A percentile compares a stretch with the other conserved stretches of the same genome.
Conservation (phyloP, 306 rosid genomes). For the Malus sieversii region DNA sequence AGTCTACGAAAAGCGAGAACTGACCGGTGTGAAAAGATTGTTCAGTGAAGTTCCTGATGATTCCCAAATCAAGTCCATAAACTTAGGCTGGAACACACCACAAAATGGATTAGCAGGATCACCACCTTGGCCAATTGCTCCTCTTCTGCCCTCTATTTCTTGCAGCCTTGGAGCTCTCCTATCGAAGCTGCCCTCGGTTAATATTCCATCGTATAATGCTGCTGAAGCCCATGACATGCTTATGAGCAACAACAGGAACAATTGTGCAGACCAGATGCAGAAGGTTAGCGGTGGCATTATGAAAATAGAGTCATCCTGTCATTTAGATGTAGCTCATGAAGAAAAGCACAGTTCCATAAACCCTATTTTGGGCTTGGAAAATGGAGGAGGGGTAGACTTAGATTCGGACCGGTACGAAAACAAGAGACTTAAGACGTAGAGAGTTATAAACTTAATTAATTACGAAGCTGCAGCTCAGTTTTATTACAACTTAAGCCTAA, state of each 20-base stretch:
- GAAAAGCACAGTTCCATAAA: constrained; percentile 17
- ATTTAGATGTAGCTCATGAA: constrained; percentile 31
- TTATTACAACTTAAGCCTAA: too few relatives aligned
- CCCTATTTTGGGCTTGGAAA: constrained; percentile 17
- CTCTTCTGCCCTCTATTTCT: constrained; percentile 48
- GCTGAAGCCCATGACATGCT: constrained; percentile 16
- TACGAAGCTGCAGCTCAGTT: not conserved
- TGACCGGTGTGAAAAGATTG: constrained; percentile 35
- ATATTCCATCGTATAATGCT: constrained; percentile 7
- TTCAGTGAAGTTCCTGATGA: constrained; percentile 35
- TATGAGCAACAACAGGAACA: constrained; percentile 12
- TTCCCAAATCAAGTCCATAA: constrained; percentile 41
- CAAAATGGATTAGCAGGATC: constrained; percentile 33
- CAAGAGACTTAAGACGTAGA: constrained; percentile 9
- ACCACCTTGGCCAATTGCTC: constrained; percentile 40
- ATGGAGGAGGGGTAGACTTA: constrained; percentile 3
- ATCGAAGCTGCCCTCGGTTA: constrained; percentile 34
- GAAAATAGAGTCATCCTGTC: constrained; percentile 27
- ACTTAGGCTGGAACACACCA: constrained; percentile 56
- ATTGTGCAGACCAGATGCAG: constrained; percentile 16
- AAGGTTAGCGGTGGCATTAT: constrained; percentile 23
- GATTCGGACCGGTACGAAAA: constrained; percentile 10
- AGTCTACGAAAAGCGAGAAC: constrained; percentile 20
- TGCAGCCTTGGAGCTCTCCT: constrained; percentile 44
- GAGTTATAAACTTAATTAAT: constrained; percentile 20